These are phyloP conservation scores for Chaetomium olivaceum DNA, from an alignment of 2,329 filamentous ascomycete species.

Conservation along the genomic window DNA sequence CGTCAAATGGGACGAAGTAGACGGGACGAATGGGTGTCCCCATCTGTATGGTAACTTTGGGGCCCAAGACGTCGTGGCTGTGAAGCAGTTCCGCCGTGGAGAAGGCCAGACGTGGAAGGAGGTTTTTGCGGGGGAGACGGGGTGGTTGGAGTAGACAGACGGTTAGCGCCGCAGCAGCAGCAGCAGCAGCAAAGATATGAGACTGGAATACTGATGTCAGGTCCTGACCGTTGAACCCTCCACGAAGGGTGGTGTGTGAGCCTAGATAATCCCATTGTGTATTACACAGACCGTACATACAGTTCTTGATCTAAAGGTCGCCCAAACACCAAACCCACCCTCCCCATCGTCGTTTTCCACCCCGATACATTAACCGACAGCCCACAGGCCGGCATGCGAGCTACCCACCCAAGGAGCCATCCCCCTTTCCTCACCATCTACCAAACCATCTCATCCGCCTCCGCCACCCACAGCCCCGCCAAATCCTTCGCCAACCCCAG, in stretches of 20 bases:
- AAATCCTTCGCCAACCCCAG: slow-evolving; percentile 74
- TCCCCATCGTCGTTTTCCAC: background rate
- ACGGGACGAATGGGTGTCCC: slow-evolving; percentile 51
- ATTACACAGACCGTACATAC: slow-evolving; percentile 6
- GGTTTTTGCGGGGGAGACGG: slow-evolving; percentile 41
- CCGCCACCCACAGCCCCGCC: slow-evolving; percentile 66
- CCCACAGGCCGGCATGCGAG: background rate
- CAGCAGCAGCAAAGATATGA: background rate
- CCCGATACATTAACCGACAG: background rate
- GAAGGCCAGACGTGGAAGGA: slow-evolving; percentile 51
- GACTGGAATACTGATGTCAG: background rate
- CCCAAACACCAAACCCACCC: background rate
- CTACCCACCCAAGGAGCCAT: background rate
- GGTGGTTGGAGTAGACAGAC: slow-evolving; percentile 45
- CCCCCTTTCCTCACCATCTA: slow-evolving; percentile 14
- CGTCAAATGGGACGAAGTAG: slow-evolving; percentile 55
- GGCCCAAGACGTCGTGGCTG: slow-evolving; percentile 50
- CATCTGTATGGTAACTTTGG: slow-evolving; percentile 63
- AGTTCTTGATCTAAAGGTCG: background rate
- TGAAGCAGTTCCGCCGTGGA: slow-evolving; percentile 48
- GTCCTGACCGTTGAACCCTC: background rate
- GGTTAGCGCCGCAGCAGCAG: background rate
- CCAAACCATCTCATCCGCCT: slow-evolving; percentile 52
- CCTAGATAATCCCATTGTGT: background rate
- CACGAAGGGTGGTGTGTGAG: background rate